Percentiles rank a stretch among this genome's conserved stretches.
phyloP scores from a whole-genome alignment of 2,329 filamentous ascomycete genomes.

The Colletotrichum sp. region DNA sequence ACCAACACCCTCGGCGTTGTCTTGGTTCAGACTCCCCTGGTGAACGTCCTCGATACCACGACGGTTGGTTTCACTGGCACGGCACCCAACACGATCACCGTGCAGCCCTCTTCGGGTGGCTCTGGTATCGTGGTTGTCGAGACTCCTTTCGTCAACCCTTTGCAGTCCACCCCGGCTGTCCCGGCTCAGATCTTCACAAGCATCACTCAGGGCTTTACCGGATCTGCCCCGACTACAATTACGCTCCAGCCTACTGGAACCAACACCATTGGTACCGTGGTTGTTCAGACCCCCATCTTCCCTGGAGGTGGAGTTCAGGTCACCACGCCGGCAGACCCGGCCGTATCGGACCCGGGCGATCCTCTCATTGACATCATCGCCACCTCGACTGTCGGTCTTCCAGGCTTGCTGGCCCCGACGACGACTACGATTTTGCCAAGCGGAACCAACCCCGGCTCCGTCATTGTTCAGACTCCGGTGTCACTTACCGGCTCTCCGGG shows the following conservation, averaged over 20 bases:
- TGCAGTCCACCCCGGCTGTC: neutral
- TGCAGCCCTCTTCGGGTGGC: slow-evolving; percentile 7
- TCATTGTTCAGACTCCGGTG: slow-evolving; percentile 7
- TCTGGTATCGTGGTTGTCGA: slow-evolving; percentile 15
- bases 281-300: slow-evolving; percentile 14
- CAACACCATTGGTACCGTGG: neutral
- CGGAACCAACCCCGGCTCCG: neutral
- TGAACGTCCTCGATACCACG: neutral
- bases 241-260: slow-evolving; percentile 3
- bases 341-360: neutral
- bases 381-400: neutral
- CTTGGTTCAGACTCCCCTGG: slow-evolving; percentile 5
- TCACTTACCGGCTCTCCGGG: neutral
- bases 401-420: neutral
- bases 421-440: neutral
- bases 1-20: neutral
- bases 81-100: neutral
- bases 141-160: neutral
- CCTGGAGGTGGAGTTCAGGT: neutral
- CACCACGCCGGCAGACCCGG: neutral
- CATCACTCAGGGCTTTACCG: slow-evolving; percentile 1
- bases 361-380: neutral
- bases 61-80: slow-evolving; percentile 8
- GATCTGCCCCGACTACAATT: neutral
- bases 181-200: neutral